Percentiles rank a stretch among this genome's conserved stretches.
Conservation (phyloP, 805 yeast genomes). For the Debaryomyces hansenii region DNA sequence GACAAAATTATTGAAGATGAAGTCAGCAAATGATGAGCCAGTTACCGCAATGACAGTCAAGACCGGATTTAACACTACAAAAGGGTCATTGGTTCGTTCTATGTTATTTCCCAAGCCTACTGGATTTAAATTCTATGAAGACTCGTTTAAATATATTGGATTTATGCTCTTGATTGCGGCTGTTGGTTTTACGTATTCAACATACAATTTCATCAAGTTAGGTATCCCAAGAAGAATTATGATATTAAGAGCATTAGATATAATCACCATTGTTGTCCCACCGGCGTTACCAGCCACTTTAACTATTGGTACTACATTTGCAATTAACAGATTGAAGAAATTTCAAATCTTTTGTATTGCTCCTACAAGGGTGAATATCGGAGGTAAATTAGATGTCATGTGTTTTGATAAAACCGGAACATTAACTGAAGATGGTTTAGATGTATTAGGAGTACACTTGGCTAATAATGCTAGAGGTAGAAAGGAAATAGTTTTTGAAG, state of each 20-base stretch:
- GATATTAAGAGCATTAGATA: conserved; percentile 85
- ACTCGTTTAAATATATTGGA: conserved; percentile 94
- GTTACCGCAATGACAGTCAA: conserved; percentile 86
- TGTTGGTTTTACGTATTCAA: conserved; percentile 80
- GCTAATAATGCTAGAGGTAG: conserved; percentile 41
- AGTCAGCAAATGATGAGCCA: conserved; percentile 68
- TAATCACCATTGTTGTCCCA: conserved; percentile 95
- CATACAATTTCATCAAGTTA: conserved; percentile 75
- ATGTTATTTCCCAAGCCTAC: conserved; percentile 96
- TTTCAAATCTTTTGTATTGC: conserved; percentile 81
- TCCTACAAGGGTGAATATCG: conserved; percentile 93
- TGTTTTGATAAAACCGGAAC: conserved; percentile 99
- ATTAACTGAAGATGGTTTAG: conserved; percentile 93
- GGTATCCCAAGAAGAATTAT: conserved; percentile 71
- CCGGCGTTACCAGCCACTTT: conserved; percentile 98
- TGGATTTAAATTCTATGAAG: conserved; percentile 90
- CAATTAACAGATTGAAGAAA: conserved; percentile 67
- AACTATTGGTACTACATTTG: conserved; percentile 95
- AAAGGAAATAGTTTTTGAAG: conserved; percentile 37
- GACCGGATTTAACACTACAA: conserved; percentile 94
- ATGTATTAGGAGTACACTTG: conserved; percentile 64
- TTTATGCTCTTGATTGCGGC: conserved; percentile 87
- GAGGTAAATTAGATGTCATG: conserved; percentile 86
- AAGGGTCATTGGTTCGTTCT: conserved; percentile 89
- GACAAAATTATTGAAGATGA: conserved; percentile 81